Base-by-base conservation (phyloP, 371 early-diverging fungal genomes). In the Mucor racemosus region DNA sequence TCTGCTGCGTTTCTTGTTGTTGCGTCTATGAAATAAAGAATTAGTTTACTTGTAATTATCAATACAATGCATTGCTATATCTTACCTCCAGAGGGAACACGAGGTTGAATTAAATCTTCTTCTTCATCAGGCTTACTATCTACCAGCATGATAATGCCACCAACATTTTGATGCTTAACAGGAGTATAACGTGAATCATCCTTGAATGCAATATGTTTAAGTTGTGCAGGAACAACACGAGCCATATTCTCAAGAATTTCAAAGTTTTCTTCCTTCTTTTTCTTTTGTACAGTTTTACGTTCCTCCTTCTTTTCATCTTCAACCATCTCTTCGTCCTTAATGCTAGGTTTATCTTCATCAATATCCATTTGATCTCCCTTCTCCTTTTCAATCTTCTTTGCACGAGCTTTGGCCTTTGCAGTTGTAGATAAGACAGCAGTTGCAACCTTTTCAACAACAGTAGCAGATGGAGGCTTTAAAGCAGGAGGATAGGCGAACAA, bases 401-500 rank as follows among this genome's bases (percentile, higher is more conserved):
- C 92, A 33, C 95, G 84, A 13, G 95, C 94, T 75, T 91, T 93
- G 4, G 95, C 90, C 80, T 95, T 97, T 58, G 95, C 95, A 7
- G 97, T 97, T 5, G 98, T 97, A 7, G 96, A 96, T 58, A 99
- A 84, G 7, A 97, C 95, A 6, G 98, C 98, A 5, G 97, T 96
- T 6, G 95, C 95, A 46, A 78, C 79, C 75, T 86, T 86, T 66
- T 87, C 89, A 14, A 84, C 89, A 3, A 89, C 86, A n/a, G 82
- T 79, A 9, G 85, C 79, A 1, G 87, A 78, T 53, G 84, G 86
- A 5, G 90, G 88, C 71, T 95, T 94, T 64, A 89, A 82, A 1
- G 91, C 84, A 26, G 92, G 90, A 60, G 97, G 97, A 73, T 98
- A 98, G 9, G 96, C 94, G 84, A 95, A 99, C 74, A 96, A 74